Percentiles rank a stretch among this genome's conserved stretches.
phyloP scores from a whole-genome alignment of 1,284 basidiomycete genomes.

The Malassezia arunalokei region DNA sequence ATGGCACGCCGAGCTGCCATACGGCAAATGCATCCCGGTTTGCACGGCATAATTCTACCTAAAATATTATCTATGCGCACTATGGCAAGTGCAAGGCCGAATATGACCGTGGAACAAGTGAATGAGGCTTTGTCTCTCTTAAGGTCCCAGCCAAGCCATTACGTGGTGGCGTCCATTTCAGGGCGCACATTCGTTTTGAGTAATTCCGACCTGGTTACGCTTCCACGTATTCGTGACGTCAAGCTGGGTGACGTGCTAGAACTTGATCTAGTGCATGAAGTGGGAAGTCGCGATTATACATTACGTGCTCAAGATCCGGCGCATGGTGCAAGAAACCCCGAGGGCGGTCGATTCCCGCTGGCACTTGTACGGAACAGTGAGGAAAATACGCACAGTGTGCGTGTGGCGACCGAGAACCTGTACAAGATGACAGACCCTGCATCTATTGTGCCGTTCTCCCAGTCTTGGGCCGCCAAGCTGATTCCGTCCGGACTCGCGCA shows the following conservation, averaged over 20 bases:
- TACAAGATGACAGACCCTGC: neutral
- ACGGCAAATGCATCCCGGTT: no score
- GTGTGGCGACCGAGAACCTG: slow-evolving; percentile 1
- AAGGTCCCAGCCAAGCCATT: slow-evolving; percentile 62
- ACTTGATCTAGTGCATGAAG: slow-evolving; percentile 78
- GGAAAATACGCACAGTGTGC: neutral
- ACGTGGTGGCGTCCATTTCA: slow-evolving; percentile 74
- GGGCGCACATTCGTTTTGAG: slow-evolving; percentile 77
- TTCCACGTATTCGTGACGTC: slow-evolving; percentile 62
- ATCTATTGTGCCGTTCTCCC: slow-evolving; percentile 16
- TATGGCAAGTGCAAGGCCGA: neutral
- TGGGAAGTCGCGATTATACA: slow-evolving; percentile 90
- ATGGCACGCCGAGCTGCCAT: no score
- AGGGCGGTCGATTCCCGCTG: slow-evolving; percentile 11
- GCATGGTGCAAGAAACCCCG: slow-evolving; percentile 12
- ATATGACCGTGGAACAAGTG: slow-evolving; percentile 1
- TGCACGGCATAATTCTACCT: no score
- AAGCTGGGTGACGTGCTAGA: slow-evolving; percentile 68
- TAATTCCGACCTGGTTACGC: slow-evolving; percentile 76
- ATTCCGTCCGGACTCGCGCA: slow-evolving; percentile 35
- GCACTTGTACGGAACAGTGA: neutral
- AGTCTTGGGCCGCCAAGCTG: slow-evolving; percentile 32
- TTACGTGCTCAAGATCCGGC: slow-evolving; percentile 52
- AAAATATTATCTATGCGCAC: neutral
- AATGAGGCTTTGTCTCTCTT: slow-evolving; percentile 47